These are phyloP conservation scores for Salvia rosmarinus DNA, from an alignment of 257 asterid species.

Conservation along the genomic window DNA sequence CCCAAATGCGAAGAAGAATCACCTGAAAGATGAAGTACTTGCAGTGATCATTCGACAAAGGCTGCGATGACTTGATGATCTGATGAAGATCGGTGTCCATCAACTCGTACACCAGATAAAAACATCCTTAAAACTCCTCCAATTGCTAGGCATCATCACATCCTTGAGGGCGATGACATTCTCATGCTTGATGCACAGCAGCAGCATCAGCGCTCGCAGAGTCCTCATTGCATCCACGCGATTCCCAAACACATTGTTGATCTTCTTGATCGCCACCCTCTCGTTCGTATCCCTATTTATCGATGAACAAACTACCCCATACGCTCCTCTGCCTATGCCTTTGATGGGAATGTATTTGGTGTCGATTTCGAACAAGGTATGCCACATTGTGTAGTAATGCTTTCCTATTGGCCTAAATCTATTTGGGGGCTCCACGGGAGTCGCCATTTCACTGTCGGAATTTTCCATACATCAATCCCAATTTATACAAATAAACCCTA, in stretches of 20 bases:
- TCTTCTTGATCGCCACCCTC: conserved; percentile 48
- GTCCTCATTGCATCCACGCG: conserved; percentile 45
- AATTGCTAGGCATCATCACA: conserved; percentile 45
- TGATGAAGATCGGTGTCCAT: conserved; percentile 54
- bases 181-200: conserved; percentile 44
- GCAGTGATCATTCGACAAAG: conserved; percentile 45
- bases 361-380: conserved; percentile 45
- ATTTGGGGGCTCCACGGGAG: conserved; percentile 44
- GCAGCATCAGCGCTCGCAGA: conserved; percentile 42
- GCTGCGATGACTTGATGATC: conserved; percentile 44
- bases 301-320: conserved; percentile 52
- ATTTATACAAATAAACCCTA: background rate
- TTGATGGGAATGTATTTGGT: conserved; percentile 42
- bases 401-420: conserved; percentile 37
- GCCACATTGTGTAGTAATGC: conserved; percentile 47
- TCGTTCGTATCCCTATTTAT: conserved; percentile 43
- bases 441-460: conserved; percentile 33
- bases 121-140: conserved; percentile 46
- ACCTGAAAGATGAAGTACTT: conserved; percentile 51
- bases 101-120: conserved; percentile 48
- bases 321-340: conserved; percentile 50
- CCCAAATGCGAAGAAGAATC: background rate
- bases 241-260: conserved; percentile 48
- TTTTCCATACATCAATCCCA: conserved; percentile 9
- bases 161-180: conserved; percentile 50